These are phyloP conservation scores for Nakaseomyces sp. DNA, from an alignment of 1,139 yeast species.

Conservation along the genomic window DNA sequence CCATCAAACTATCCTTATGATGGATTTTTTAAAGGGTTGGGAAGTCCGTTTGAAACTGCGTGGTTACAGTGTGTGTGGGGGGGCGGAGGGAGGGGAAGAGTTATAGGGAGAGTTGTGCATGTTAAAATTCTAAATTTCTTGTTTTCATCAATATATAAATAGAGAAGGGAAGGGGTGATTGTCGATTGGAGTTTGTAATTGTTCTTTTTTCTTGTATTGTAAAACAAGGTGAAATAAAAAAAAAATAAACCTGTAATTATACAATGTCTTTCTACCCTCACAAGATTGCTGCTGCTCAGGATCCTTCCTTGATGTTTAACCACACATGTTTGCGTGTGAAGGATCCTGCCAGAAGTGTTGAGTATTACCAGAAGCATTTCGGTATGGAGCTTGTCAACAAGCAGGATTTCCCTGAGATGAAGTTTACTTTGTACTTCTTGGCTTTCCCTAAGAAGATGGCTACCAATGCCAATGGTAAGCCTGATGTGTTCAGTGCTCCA, in stretches of 20 bases:
- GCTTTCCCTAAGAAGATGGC: slow-evolving; percentile 42
- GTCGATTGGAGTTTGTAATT: too few species aligned
- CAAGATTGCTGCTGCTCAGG: slow-evolving; percentile 20
- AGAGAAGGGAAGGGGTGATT: too few species aligned
- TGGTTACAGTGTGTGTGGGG: too few species aligned
- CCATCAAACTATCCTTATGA: too few species aligned
- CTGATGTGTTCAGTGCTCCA: slow-evolving; percentile 40
- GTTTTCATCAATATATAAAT: too few species aligned
- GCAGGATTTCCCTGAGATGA: slow-evolving; percentile 45
- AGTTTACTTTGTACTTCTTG: slow-evolving; percentile 61
- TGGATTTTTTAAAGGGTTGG: too few species aligned
- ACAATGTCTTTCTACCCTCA: slow-evolving; percentile 12
- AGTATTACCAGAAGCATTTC: slow-evolving; percentile 65
- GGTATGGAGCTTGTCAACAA: slow-evolving; percentile 59
- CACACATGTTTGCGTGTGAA: slow-evolving; percentile 75
- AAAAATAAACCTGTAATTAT: background rate
- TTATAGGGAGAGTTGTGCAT: too few species aligned
- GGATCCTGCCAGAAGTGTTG: slow-evolving; percentile 65
- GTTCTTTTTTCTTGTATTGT: too few species aligned
- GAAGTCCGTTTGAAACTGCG: too few species aligned
- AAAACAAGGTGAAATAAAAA: too few species aligned
- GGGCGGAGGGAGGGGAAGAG: too few species aligned
- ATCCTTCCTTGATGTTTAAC: slow-evolving; percentile 37
- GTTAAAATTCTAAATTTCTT: too few species aligned
- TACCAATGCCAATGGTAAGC: slow-evolving; percentile 39